Evolutionary conservation across 306 rosid genomes (phyloP), one percentile per base, ranked within the genome.

Genomic region (Erythrophleum fordii): DNA sequence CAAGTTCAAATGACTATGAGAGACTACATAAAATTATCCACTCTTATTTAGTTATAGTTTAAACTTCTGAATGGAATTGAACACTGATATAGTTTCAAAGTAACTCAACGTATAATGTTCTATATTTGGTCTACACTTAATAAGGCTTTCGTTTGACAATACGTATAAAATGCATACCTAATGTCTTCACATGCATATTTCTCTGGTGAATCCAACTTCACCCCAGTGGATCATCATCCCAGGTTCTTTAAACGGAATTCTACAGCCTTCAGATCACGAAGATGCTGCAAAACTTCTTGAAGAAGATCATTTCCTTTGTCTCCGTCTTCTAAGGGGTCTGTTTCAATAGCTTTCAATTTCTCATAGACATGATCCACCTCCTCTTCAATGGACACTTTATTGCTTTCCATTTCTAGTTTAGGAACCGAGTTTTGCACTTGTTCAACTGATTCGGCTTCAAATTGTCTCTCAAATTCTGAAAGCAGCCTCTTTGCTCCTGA

Each of bases 361-460:
- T 87, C 94, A 48, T 92, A 90, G 52, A 92, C 94, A 6, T 81
- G 88, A 80, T 87, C 97, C 17, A 92, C 97, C 70, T 92, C 94
- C 76, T 89, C 92, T 78, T 90, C 93, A 51, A 92, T 84, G 39
- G 75, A 71, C 26, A 77, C 85, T 51, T 81, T 86, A 68, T 75
- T 79, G 78, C 81, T 70, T 58, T 86, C 86, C 80, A 81, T 53
- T 82, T 86, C 90, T 18, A 35, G 31, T 23, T 7, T 59, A 5
- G 83, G 76, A 73, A 28, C 69, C 31, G 78, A 75, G 71, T 62
- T 83, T 72, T 81, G 55, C 87, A 83, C 69, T 18, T 45, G 51
- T 1, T 74, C 84, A 78, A 49, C 45, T 39, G 85, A 78, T 76
- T 84, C 87, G 48, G 74, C 42, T 73, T 76, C 82, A 35, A 68